phyloP scores from a whole-genome alignment of 495 filamentous ascomycete genomes.

The Aspergillus cristatus region DNA sequence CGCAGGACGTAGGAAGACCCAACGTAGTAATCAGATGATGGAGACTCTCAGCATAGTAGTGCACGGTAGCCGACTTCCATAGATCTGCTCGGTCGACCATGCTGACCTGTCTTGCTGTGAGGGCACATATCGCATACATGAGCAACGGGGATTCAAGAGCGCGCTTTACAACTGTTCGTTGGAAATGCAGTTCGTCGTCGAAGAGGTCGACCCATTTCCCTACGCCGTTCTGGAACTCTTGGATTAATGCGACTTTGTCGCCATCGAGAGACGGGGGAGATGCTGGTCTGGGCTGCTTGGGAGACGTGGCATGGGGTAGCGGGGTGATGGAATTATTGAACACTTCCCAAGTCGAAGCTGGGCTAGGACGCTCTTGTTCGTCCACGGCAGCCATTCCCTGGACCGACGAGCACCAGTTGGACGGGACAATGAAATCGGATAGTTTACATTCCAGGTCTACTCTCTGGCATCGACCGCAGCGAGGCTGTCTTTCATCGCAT shows the following conservation, averaged over 20 bases:
- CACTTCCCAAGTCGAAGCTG: too few relatives aligned
- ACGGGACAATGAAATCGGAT: too few relatives aligned
- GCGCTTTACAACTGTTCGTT: slow-evolving; percentile 8
- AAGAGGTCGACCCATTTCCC: slow-evolving; percentile 18
- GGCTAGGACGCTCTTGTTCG: too few relatives aligned
- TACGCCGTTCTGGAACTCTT: slow-evolving; percentile 11
- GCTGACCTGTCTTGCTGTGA: slow-evolving; percentile 14
- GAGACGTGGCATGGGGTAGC: too few relatives aligned
- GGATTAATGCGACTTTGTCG: background rate
- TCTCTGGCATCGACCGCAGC: too few relatives aligned
- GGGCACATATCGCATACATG: slow-evolving; percentile 12
- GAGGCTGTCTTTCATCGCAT: too few relatives aligned
- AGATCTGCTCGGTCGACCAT: slow-evolving; percentile 1
- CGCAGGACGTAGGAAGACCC: slow-evolving; percentile 1
- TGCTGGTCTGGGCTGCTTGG: too few relatives aligned
- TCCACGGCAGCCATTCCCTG: too few relatives aligned
- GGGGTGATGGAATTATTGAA: too few relatives aligned
- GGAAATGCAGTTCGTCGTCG: slow-evolving; percentile 10
- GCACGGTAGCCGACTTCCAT: slow-evolving; percentile 9
- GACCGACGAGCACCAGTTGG: too few relatives aligned
- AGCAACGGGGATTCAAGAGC: slow-evolving; percentile 9
- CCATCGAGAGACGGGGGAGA: too few relatives aligned
- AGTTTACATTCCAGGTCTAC: too few relatives aligned
- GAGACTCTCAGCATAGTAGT: slow-evolving; percentile 13
- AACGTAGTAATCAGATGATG: slow-evolving; percentile 8